Conservation (phyloP, 495 filamentous ascomycete species). For the Penicillium goetzii region DNA sequence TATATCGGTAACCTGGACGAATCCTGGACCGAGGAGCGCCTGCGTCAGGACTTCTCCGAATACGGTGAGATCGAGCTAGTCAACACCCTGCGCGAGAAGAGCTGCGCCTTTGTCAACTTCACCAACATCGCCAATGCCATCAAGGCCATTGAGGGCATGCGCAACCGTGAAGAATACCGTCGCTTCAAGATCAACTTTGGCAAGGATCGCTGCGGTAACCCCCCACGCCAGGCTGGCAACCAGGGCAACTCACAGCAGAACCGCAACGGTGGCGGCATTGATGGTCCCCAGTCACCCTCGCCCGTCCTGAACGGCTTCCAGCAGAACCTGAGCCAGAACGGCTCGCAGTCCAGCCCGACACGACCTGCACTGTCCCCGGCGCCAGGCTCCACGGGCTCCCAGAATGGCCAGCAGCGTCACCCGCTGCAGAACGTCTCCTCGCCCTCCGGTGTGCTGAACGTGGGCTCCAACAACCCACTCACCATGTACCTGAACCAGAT, state of each 20-base stretch:
- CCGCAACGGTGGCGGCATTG: conserved; percentile 54
- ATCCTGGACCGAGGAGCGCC: conserved; percentile 92
- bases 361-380: conserved; percentile 59
- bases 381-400: conserved; percentile 58
- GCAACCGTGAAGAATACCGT: conserved; percentile 92
- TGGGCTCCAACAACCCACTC: conserved; percentile 80
- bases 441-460: conserved; percentile 75
- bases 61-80: conserved; percentile 98
- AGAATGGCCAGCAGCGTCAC: conserved; percentile 55
- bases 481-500: conserved; percentile 93
- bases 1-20: conserved; percentile 98
- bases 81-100: conserved; percentile 96
- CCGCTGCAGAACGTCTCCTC: conserved; percentile 58
- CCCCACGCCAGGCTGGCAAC: conserved; percentile 78
- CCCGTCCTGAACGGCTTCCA: conserved; percentile 54
- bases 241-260: conserved; percentile 57
- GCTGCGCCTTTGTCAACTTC: conserved; percentile 98
- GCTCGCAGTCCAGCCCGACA: conserved; percentile 71
- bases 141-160: conserved; percentile 96
- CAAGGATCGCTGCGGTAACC: conserved; percentile 97
- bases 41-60: conserved; percentile 96
- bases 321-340: conserved; percentile 58
- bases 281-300: conserved; percentile 67
- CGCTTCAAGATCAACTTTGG: conserved; percentile 99
- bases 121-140: conserved; percentile 99